A percentile compares a stretch with the other conserved stretches of the same genome.
phyloP scores from a whole-genome alignment of 805 yeast genomes.

The Wickerhamiella qilinensis region DNA sequence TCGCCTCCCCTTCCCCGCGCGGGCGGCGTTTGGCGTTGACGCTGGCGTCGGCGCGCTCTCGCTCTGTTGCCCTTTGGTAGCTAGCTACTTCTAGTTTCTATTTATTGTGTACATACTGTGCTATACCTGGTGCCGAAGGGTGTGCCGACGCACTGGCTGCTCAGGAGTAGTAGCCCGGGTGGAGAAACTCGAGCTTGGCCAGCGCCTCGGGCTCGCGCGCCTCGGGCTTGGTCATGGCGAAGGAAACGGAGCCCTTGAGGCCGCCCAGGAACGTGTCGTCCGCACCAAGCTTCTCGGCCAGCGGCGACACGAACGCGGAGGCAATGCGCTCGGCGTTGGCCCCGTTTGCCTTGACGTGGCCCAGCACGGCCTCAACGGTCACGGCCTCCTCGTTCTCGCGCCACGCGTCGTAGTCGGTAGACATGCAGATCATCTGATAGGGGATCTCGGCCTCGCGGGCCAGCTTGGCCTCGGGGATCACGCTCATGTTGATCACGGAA shows the following conservation, averaged over 20 bases:
- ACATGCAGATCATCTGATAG: constrained; percentile 97
- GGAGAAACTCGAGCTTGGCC: constrained; percentile 68
- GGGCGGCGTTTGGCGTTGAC: no score
- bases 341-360: constrained; percentile 73
- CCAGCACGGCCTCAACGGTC: constrained; percentile 92
- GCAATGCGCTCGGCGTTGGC: constrained; percentile 74
- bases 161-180: constrained; percentile 45
- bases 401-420: constrained; percentile 99
- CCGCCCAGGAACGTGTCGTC: constrained; percentile 52
- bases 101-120: no score
- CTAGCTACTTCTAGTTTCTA: no score
- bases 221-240: constrained; percentile 56
- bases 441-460: constrained; percentile 96
- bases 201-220: constrained; percentile 60
- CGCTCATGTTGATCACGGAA: constrained; percentile 90
- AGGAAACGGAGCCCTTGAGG: constrained; percentile 62
- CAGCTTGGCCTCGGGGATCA: constrained; percentile 89
- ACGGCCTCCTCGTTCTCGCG: constrained; percentile 89
- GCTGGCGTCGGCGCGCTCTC: no score
- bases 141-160: neutral
- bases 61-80: no score
- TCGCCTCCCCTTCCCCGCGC: neutral
- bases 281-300: constrained; percentile 42
- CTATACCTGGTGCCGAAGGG: no score
- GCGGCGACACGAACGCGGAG: constrained; percentile 44